Percentiles rank a stretch among this genome's conserved stretches.
phyloP scores from a whole-genome alignment of 2,329 filamentous ascomycete genomes.

The Ceratocystis eucalypticola region DNA sequence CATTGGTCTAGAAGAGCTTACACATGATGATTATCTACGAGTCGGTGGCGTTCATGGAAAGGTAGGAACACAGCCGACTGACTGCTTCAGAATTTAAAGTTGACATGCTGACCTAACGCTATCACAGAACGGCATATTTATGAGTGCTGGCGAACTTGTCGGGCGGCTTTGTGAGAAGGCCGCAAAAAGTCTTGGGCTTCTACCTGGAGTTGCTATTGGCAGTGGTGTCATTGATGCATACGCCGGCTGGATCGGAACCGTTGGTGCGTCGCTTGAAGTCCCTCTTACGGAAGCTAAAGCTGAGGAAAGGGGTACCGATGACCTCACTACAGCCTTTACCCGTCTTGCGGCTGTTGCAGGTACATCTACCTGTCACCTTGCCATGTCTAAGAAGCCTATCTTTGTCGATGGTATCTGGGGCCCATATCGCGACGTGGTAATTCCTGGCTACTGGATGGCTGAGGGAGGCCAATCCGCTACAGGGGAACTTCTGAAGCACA shows the following conservation, averaged over 20 bases:
- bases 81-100: constrained; percentile 7
- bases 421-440: constrained; percentile 84
- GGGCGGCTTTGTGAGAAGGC: constrained; percentile 75
- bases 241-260: constrained; percentile 95
- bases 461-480: constrained; percentile 96
- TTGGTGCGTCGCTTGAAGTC: constrained; percentile 87
- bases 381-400: constrained; percentile 84
- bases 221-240: constrained; percentile 98
- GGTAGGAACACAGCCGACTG: constrained; percentile 43
- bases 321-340: constrained; percentile 83
- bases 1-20: constrained; percentile 76
- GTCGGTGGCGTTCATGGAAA: constrained; percentile 91
- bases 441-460: constrained; percentile 90
- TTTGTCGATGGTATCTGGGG: constrained; percentile 97
- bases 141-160: constrained; percentile 83
- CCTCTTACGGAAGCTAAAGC: constrained; percentile 26
- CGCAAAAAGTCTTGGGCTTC: constrained; percentile 68
- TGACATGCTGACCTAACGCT: constrained; percentile 19
- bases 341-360: constrained; percentile 88
- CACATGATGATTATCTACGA: constrained; percentile 75
- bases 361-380: constrained; percentile 92
- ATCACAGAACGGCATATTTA: constrained; percentile 71
- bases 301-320: constrained; percentile 37
- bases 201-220: constrained; percentile 77
- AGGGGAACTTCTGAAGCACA: constrained; percentile 83